Conservation (phyloP, 139 green algal genomes). For the Nannochloris sp. region DNA sequence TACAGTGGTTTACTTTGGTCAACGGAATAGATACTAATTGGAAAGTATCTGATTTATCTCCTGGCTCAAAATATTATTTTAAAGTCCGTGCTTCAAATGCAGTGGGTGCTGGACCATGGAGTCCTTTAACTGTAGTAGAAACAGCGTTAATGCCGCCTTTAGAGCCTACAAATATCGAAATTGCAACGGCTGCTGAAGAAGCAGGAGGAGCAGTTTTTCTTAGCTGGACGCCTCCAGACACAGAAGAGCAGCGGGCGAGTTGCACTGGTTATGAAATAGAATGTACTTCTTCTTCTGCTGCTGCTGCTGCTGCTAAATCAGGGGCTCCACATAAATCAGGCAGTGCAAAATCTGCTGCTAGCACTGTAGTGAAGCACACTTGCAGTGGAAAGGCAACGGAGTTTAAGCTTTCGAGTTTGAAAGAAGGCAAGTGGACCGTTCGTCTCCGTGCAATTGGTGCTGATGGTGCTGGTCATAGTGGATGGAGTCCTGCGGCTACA, state of each 20-base stretch:
- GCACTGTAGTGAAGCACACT: constrained; percentile 3
- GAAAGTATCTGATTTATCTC: constrained; percentile 23
- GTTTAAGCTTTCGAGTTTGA: constrained; percentile 14
- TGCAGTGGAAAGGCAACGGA: background rate
- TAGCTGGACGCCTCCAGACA: constrained; percentile 18
- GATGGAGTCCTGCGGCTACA: constrained; percentile 35
- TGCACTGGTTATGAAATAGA: constrained; percentile 39
- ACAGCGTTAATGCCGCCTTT: constrained; percentile 21
- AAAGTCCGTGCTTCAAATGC: constrained; percentile 39
- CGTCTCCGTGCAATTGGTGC: constrained; percentile 45
- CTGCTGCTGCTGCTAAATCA: background rate
- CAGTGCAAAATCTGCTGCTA: background rate
- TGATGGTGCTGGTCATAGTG: constrained; percentile 43
- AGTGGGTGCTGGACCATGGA: constrained; percentile 30
- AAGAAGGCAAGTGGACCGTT: constrained; percentile 20
- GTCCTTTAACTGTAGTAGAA: background rate
- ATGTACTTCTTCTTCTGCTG: background rate
- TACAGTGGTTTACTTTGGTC: background rate
- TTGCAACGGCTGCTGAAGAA: background rate
- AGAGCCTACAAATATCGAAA: constrained; percentile 8
- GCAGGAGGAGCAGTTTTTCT: background rate
- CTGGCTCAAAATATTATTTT: constrained; percentile 32
- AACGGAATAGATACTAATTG: background rate
- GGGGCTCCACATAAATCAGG: background rate
- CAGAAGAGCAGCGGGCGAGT: background rate